Evolutionary conservation across 768 basidiomycete genomes (phyloP), one percentile per base, ranked within the genome.

Genomic region (Holtermannia corniformis): DNA sequence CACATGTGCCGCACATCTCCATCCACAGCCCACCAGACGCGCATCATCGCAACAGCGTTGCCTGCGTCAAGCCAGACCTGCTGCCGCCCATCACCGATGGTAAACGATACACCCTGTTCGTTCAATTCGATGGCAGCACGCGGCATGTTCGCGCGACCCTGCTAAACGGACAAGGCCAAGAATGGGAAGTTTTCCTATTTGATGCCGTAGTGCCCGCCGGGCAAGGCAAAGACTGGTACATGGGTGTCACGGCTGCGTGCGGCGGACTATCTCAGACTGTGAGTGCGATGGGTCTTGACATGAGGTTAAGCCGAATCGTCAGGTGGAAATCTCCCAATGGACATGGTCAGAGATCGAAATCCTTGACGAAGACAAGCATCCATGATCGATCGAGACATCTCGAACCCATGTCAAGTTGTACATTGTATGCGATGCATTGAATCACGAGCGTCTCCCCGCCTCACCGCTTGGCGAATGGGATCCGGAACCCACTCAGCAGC

Each of bases 401-500:
- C n/a, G n/a, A n/a, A n/a, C n/a, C n/a, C n/a, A n/a, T n/a, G n/a
- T n/a, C n/a, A n/a, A n/a, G 32, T 37, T 37, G 32, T 37, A 37
- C 32, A 37, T 7, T 37, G n/a, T n/a, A n/a, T n/a, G n/a, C n/a
- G n/a, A 37, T 37, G 32, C 32, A 37, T n/a, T n/a, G n/a, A n/a
- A n/a, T n/a, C n/a, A n/a, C n/a, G n/a, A n/a, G n/a, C n/a, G n/a
- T n/a, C n/a, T n/a, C n/a, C 42, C 32, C 22, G 16, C n/a, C 50
- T 54, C 32, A 69, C 73, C 71, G 52, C 56, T 80, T 76, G 42
- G 76, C 69, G 74, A 97, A 96, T 0, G 93, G 93, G 54, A 97
- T 78, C 73, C 91, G 85, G 77, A 92, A 89, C 0, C 86, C 93
- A 16, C 88, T 91, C 41, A 97, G 70, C 55, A 99, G 74, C 1